These are phyloP conservation scores for Vitis labrusca DNA, from an alignment of 164 flowering plant genomes.

Conservation along the genomic window DNA sequence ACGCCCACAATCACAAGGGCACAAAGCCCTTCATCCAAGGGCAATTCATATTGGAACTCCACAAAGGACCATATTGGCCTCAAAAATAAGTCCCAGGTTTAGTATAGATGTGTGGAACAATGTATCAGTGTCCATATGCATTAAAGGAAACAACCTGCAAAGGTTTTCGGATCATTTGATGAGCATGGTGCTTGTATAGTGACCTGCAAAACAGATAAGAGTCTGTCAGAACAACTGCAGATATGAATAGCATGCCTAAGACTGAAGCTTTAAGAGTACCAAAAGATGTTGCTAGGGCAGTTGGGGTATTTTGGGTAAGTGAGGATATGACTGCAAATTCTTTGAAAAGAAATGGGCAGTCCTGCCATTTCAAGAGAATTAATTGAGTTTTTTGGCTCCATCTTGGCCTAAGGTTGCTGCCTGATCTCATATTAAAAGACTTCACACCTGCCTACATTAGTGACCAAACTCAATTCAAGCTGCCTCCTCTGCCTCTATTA, in stretches of 20 bases:
- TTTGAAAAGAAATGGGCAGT: slow-evolving; percentile 1
- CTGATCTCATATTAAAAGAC: slow-evolving; percentile 22
- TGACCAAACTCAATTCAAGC: background rate
- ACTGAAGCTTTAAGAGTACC: background rate
- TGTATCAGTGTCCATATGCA: background rate
- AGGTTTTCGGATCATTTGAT: background rate
- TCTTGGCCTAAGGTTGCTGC: slow-evolving; percentile 11
- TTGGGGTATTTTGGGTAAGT: background rate
- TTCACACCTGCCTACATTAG: background rate
- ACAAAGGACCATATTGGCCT: background rate
- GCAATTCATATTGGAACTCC: background rate
- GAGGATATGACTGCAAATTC: background rate
- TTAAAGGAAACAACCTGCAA: background rate
- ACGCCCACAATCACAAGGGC: background rate
- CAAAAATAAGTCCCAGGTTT: background rate
- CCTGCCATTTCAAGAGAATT: slow-evolving; percentile 5
- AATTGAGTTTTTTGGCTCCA: slow-evolving; percentile 18
- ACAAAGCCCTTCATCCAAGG: background rate
- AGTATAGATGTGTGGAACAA: background rate
- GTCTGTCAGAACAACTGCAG: background rate
- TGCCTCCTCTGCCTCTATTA: slow-evolving; percentile 5
- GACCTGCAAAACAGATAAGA: background rate
- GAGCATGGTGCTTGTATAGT: background rate
- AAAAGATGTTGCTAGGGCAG: background rate
- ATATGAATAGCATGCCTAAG: background rate